Base-by-base conservation (phyloP, 176 grass and related monocot species). In the Dendrocalamus sinicus region DNA sequence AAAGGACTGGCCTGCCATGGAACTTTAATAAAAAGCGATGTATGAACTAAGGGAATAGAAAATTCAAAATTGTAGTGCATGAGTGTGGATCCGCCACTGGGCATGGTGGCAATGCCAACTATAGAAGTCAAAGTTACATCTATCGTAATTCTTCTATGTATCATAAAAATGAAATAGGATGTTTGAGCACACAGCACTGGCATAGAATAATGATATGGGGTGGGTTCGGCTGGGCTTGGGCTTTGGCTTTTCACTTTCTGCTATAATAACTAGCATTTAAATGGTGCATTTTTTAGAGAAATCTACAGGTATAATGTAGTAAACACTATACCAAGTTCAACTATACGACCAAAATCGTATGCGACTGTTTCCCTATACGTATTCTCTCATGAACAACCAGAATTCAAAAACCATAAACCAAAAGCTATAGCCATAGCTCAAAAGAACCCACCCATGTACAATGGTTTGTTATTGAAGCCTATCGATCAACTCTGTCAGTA, bases 281-380 rank as follows among this genome's bases (percentile, higher is more conserved):
- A 39, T 5, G 37, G 0, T 39, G 0, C 37, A 0, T 39, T 0
- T 39, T 39, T 39, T 39, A 0, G 5, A 4, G 5, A 5, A 0
- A 39, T 39, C 37, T 39, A 39, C 37, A 39, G 37, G 37, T 5
- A 39, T 4, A 39, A 5, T 39, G 37, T 39, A 39, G 5, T 5
- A 39, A 5, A 39, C 37, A 5, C 5, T 39, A 5, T 39, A 39
- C 37, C 37, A 5, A 39, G 37, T 39, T 39, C 37, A 5, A 2
- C 37, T 39, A 39, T 39, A 39, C 37, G 5, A 2, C 5, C 37
- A 39, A 39, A 39, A 39, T 39, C 5, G 5, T 5, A 39, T 39
- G 37, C 37, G 37, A 39, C 37, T 39, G 5, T 39, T 39, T 39
- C 5, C 5, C 4, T 39, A 0, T 39, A 0, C 37, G 4, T 39